Percentiles rank a stretch among this genome's conserved stretches.
These are phyloP conservation scores for Nakazawaea anatomiae DNA, from an alignment of 805 yeast species.

Conservation along the genomic window DNA sequence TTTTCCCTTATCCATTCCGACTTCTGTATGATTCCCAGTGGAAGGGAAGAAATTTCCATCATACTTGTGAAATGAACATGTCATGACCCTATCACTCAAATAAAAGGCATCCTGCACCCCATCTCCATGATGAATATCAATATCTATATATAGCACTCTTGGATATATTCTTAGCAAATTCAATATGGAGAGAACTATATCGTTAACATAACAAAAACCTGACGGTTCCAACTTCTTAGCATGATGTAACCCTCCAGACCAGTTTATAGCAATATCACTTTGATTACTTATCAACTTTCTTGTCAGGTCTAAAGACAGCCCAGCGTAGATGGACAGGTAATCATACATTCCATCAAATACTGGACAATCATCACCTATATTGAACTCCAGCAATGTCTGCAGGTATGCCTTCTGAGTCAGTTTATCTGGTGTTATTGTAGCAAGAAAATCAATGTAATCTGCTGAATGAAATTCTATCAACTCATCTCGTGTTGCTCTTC, in stretches of 20 bases:
- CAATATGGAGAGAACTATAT: slow-evolving; percentile 83
- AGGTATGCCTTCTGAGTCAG: slow-evolving; percentile 42
- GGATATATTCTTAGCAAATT: slow-evolving; percentile 86
- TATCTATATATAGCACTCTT: slow-evolving; percentile 87
- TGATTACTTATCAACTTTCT: slow-evolving; percentile 78
- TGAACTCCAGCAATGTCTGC: slow-evolving; percentile 60
- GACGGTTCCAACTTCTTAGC: slow-evolving; percentile 93
- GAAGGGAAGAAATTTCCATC: slow-evolving; percentile 96
- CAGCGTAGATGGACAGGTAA: slow-evolving; percentile 82
- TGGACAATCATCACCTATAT: slow-evolving; percentile 92
- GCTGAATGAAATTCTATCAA: slow-evolving; percentile 77
- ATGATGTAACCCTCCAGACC: slow-evolving; percentile 96
- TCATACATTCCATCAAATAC: slow-evolving; percentile 94
- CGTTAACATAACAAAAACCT: slow-evolving; percentile 94
- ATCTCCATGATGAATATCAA: slow-evolving; percentile 95
- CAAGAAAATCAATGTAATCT: slow-evolving; percentile 76
- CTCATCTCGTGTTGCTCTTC: slow-evolving; percentile 78
- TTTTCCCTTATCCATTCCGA: slow-evolving; percentile 84
- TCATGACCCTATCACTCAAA: slow-evolving; percentile 93
- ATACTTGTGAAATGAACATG: slow-evolving; percentile 91
- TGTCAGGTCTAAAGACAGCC: slow-evolving; percentile 92
- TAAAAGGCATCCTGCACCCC: slow-evolving; percentile 98
- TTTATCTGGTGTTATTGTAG: slow-evolving; percentile 72
- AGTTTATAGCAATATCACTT: slow-evolving; percentile 91
- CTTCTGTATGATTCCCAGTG: slow-evolving; percentile 87